phyloP scores from a whole-genome alignment of 192 early-diverging fungal genomes.

The Lobulomyces angularis region DNA sequence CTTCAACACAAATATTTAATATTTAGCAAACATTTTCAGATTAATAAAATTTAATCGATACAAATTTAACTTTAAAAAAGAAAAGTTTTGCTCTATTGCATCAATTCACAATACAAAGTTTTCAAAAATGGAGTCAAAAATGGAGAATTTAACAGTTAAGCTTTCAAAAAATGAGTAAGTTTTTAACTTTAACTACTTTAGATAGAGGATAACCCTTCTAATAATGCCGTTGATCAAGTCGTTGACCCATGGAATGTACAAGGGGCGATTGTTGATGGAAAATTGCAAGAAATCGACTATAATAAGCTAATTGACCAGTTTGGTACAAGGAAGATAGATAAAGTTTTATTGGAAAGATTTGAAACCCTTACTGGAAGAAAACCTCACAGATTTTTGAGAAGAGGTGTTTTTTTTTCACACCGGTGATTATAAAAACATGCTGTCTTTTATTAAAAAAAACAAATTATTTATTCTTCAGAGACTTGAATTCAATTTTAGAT shows the following conservation, averaged over 20 bases:
- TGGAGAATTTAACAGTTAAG: too few relatives aligned
- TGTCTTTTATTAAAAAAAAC: not conserved
- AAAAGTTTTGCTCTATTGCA: too few relatives aligned
- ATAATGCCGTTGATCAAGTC: constrained; percentile 28
- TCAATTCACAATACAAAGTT: too few relatives aligned
- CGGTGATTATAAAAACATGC: constrained; percentile 29
- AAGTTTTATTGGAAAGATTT: constrained; percentile 63
- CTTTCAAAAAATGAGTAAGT: too few relatives aligned
- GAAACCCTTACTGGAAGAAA: constrained; percentile 69
- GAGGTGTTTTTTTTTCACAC: constrained; percentile 92
- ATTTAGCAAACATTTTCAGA: too few relatives aligned
- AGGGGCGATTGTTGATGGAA: constrained; percentile 81
- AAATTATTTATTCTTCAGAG: constrained; percentile 21
- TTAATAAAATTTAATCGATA: too few relatives aligned
- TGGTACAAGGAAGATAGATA: constrained; percentile 71
- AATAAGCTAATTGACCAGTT: constrained; percentile 76
- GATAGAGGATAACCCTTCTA: too few relatives aligned
- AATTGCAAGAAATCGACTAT: constrained; percentile 81
- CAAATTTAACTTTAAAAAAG: too few relatives aligned
- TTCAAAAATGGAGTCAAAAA: too few relatives aligned
- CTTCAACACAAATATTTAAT: too few relatives aligned
- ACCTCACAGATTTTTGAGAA: constrained; percentile 71
- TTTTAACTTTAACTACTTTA: too few relatives aligned
- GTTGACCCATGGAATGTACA: constrained; percentile 91
- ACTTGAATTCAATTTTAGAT: constrained; percentile 73